These are phyloP conservation scores for Millerago galiae DNA, from an alignment of 805 yeast genomes.

Conservation along the genomic window DNA sequence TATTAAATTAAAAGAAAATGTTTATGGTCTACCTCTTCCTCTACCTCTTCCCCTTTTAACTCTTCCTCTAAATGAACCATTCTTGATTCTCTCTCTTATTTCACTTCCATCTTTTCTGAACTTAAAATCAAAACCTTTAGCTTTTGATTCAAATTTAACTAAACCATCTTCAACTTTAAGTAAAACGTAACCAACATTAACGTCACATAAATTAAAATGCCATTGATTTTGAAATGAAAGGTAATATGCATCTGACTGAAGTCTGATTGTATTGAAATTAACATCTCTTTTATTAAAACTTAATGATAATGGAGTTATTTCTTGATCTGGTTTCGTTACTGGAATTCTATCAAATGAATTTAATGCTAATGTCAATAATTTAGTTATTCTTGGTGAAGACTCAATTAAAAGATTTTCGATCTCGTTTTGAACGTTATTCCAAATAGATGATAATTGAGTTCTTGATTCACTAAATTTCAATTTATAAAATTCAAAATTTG, in stretches of 20 bases:
- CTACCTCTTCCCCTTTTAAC: constrained; percentile 9
- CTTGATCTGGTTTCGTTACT: constrained; percentile 30
- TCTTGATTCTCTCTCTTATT: constrained; percentile 16
- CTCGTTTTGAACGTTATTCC: constrained; percentile 53
- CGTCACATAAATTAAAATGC: constrained; percentile 72
- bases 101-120: constrained; percentile 33
- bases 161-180: constrained; percentile 39
- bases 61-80: constrained; percentile 9
- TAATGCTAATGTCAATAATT: constrained; percentile 47
- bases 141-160: constrained; percentile 43
- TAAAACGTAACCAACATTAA: constrained; percentile 41
- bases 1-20: no score
- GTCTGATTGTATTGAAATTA: constrained; percentile 37
- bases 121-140: constrained; percentile 60
- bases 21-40: constrained; percentile 17
- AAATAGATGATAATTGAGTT: constrained; percentile 53
- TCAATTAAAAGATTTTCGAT: constrained; percentile 35
- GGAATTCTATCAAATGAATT: constrained; percentile 60
- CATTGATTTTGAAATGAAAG: constrained; percentile 65
- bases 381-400: constrained; percentile 36
- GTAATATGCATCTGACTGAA: constrained; percentile 54
- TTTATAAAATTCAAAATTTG: constrained; percentile 58
- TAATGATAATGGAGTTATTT: constrained; percentile 36
- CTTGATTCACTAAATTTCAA: constrained; percentile 56
- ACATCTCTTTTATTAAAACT: constrained; percentile 33